Evolutionary conservation across 805 yeast species (phyloP).

Genomic region (Candida suzukii): DNA sequence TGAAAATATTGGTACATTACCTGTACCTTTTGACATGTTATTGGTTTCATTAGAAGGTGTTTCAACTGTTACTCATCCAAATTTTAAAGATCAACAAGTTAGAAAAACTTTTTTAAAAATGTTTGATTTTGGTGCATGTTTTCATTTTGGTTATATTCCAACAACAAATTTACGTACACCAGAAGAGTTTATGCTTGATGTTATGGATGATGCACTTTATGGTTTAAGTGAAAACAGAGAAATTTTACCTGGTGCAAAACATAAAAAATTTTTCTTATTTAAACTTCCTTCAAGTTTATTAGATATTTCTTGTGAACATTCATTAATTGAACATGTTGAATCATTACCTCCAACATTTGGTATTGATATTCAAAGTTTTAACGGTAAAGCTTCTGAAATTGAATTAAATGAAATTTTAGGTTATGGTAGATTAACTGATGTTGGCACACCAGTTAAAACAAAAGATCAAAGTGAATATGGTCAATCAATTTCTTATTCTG

Average conservation of each 20-base stretch:
- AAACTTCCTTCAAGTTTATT: constrained; percentile 44
- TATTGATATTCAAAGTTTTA: constrained; percentile 21
- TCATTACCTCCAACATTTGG: constrained; percentile 34
- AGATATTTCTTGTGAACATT: constrained; percentile 42
- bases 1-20: constrained; percentile 28
- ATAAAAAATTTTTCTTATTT: constrained; percentile 52
- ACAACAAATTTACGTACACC: constrained; percentile 16
- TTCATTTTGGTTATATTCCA: constrained; percentile 31
- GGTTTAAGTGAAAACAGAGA: constrained; percentile 38
- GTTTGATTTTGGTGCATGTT: constrained; percentile 42
- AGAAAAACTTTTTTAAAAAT: constrained; percentile 34
- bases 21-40: constrained; percentile 52
- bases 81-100: constrained; percentile 2
- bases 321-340: constrained; percentile 23
- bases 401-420: constrained; percentile 36
- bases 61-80: constrained; percentile 11
- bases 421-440: constrained; percentile 40
- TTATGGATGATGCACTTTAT: constrained; percentile 18
- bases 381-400: constrained; percentile 18
- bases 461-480: constrained; percentile 38
- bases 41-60: constrained; percentile 48
- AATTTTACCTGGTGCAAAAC: constrained; percentile 38
- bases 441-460: constrained; percentile 47
- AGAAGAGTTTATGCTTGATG: constrained; percentile 7
- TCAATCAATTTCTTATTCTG: constrained; percentile 38